Evolutionary conservation across 805 yeast genomes (phyloP).

Genomic region (Candida ponderosae): DNA sequence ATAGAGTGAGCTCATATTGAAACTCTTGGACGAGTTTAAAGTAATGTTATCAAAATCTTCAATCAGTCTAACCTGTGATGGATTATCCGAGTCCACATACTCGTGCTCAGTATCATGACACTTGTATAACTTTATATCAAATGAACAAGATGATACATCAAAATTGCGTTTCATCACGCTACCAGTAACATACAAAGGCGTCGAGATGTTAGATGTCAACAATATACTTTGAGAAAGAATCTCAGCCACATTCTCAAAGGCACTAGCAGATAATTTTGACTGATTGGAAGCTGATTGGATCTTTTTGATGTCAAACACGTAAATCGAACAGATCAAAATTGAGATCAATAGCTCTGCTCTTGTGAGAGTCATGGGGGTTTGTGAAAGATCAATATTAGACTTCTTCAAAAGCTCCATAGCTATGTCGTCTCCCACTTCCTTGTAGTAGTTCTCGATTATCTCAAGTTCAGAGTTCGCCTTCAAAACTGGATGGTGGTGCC

Average conservation of each 20-base stretch:
- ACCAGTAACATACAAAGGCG: too few relatives aligned
- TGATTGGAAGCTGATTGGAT: too few relatives aligned
- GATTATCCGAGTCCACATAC: background rate
- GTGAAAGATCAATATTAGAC: background rate
- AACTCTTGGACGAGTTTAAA: slow-evolving; percentile 8
- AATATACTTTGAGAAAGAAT: too few relatives aligned
- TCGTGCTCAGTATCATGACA: background rate
- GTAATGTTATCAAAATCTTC: slow-evolving; percentile 25
- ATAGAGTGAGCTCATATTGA: too few relatives aligned
- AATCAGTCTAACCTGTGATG: background rate
- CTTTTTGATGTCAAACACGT: background rate
- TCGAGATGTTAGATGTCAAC: too few relatives aligned
- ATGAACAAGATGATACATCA: background rate
- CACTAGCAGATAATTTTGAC: too few relatives aligned
- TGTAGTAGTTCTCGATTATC: background rate
- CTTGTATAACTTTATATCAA: background rate
- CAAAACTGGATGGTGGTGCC: background rate
- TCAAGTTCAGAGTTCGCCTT: background rate
- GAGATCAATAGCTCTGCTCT: slow-evolving; percentile 1
- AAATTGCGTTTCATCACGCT: too few relatives aligned
- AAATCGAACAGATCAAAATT: background rate
- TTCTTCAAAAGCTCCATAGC: background rate
- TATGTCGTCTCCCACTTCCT: background rate
- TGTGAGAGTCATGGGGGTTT: background rate
- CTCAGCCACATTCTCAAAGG: too few relatives aligned